These are phyloP conservation scores for Hypoxylon sp. DNA, from an alignment of 2,329 filamentous ascomycete genomes.

Conservation along the genomic window DNA sequence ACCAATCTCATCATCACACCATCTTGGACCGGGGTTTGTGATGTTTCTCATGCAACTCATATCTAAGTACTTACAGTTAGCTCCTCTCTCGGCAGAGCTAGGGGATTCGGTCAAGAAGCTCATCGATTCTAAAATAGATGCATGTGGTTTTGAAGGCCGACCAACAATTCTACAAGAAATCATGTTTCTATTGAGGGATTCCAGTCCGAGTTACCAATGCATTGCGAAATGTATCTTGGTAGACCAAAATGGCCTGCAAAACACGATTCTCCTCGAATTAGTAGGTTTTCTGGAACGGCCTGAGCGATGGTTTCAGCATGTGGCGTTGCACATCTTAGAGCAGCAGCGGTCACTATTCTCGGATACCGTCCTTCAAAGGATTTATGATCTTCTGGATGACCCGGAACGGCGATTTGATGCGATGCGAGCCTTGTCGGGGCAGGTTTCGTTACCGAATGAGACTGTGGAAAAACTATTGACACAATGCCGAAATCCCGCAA, in stretches of 20 bases:
- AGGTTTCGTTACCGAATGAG: neutral
- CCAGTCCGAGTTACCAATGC: neutral
- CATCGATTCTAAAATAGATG: too few relatives aligned
- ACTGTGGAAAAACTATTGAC: neutral
- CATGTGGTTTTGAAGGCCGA: too few relatives aligned
- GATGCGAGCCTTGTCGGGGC: neutral
- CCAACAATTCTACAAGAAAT: too few relatives aligned
- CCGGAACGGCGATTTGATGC: neutral
- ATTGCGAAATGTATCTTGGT: neutral
- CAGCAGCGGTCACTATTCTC: neutral
- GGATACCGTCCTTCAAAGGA: neutral
- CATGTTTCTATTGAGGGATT: too few relatives aligned
- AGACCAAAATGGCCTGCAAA: neutral
- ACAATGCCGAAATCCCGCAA: neutral
- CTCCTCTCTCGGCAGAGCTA: too few relatives aligned
- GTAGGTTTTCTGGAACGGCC: neutral
- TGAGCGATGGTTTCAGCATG: neutral
- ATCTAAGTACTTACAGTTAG: too few relatives aligned
- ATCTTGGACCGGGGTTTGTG: too few relatives aligned
- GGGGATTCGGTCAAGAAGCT: too few relatives aligned
- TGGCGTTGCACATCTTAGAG: too few relatives aligned
- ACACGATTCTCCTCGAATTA: neutral
- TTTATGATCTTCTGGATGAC: neutral
- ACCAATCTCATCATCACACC: too few relatives aligned
- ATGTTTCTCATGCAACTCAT: too few relatives aligned